phyloP scores from a whole-genome alignment of 192 early-diverging fungal species.

The Linnemannia schmuckeri region DNA sequence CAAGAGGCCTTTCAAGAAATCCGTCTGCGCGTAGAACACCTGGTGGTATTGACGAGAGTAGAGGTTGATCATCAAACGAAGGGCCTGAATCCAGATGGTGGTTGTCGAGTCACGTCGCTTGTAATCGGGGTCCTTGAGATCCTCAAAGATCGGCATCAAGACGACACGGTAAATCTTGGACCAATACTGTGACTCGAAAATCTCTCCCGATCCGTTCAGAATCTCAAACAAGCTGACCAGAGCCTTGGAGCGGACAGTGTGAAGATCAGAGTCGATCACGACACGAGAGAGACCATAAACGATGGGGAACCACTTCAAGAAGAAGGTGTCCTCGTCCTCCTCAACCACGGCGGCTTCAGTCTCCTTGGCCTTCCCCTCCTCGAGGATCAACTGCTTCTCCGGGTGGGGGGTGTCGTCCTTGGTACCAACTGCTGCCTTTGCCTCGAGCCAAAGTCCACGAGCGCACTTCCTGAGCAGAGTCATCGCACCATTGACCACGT shows the following conservation, averaged over 20 bases:
- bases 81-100: constrained; percentile 92
- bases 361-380: constrained; percentile 76
- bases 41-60: constrained; percentile 82
- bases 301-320: constrained; percentile 65
- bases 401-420: constrained; percentile 36
- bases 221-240: constrained; percentile 89
- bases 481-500: constrained; percentile 72
- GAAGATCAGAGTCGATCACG: constrained; percentile 60
- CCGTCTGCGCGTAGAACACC: constrained; percentile 77
- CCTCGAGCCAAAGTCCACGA: constrained; percentile 53
- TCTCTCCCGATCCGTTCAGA: constrained; percentile 80
- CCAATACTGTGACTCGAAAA: constrained; percentile 87
- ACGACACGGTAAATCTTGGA: constrained; percentile 84
- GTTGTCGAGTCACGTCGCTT: constrained; percentile 89
- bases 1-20: constrained; percentile 85
- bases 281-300: constrained; percentile 61
- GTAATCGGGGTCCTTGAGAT: constrained; percentile 81
- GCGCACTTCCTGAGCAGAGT: constrained; percentile 59
- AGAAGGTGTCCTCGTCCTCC: constrained; percentile 62
- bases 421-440: constrained; percentile 21
- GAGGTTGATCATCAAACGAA: constrained; percentile 88
- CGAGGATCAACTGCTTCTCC: constrained; percentile 57
- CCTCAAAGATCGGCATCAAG: constrained; percentile 93
- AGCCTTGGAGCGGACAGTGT: constrained; percentile 64
- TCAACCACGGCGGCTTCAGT: constrained; percentile 45